A percentile compares a stretch with the other conserved stretches of the same genome.
Conservation (phyloP, 345 rosid genomes). For the Salix exigua region DNA sequence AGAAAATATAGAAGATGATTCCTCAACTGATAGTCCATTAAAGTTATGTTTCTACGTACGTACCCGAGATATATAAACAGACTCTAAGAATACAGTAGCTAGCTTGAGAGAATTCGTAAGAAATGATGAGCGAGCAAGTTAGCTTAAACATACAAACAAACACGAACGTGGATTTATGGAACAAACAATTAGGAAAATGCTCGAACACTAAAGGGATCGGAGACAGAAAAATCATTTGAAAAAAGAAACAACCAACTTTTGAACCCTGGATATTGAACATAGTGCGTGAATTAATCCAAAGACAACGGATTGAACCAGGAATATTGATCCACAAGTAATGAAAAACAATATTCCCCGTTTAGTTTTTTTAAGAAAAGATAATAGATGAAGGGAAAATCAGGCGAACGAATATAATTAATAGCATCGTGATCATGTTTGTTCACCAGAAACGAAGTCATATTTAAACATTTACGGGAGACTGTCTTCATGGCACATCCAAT, state of each 20-base stretch:
- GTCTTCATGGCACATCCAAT: neutral
- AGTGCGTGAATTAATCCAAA: neutral
- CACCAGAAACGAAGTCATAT: neutral
- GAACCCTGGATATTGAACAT: no score
- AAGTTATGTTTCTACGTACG: neutral
- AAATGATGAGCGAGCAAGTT: neutral
- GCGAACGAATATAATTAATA: neutral
- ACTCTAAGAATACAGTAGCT: neutral
- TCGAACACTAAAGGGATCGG: neutral
- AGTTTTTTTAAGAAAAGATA: neutral
- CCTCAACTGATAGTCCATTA: no score
- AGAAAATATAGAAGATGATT: no score
- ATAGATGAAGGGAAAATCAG: neutral
- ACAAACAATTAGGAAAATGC: neutral
- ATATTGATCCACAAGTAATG: neutral
- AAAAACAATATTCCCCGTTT: neutral
- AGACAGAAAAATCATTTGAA: neutral
- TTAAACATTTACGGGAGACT: neutral
- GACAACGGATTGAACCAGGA: neutral
- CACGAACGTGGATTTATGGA: neutral
- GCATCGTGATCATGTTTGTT: neutral
- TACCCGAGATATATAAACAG: neutral
- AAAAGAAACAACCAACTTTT: neutral
- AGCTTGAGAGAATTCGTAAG: neutral
- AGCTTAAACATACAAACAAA: neutral